Percentiles rank a stretch among this genome's conserved stretches.
phyloP scores from a whole-genome alignment of 1,139 yeast species.

The Debaryomyces udenii region DNA sequence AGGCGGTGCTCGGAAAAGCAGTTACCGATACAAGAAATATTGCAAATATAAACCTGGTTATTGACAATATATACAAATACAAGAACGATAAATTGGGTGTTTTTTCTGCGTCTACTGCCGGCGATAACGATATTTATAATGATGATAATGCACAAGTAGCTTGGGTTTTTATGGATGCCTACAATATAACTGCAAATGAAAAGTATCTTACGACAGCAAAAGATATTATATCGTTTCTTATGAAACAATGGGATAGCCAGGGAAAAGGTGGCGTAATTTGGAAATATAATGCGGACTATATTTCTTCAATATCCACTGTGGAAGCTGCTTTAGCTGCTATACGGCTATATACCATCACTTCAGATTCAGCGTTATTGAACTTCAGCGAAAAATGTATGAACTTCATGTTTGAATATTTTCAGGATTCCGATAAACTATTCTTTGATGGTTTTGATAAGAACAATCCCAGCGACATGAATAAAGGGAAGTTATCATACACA shows the following conservation, averaged over 20 bases:
- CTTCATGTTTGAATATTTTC: slow-evolving; percentile 30
- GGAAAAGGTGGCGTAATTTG: slow-evolving; percentile 36
- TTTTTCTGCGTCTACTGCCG: slow-evolving; percentile 36
- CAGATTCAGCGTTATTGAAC: slow-evolving; percentile 16
- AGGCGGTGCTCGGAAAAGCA: slow-evolving; percentile 32
- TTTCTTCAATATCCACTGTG: slow-evolving; percentile 38
- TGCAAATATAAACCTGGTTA: slow-evolving; percentile 16
- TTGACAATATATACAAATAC: slow-evolving; percentile 22
- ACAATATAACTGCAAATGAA: slow-evolving; percentile 18
- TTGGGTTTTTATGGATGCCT: slow-evolving; percentile 36
- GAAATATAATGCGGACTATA: slow-evolving; percentile 29
- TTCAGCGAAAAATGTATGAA: slow-evolving; percentile 24
- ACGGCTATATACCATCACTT: slow-evolving; percentile 22
- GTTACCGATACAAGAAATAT: slow-evolving; percentile 19
- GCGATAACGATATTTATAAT: slow-evolving; percentile 33
- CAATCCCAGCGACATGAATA: slow-evolving; percentile 25
- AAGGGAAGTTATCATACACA: slow-evolving; percentile 41
- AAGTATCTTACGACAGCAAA: slow-evolving; percentile 20
- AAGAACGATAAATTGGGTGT: slow-evolving; percentile 26
- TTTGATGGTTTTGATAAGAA: slow-evolving; percentile 31
- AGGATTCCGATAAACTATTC: slow-evolving; percentile 35
- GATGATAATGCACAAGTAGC: slow-evolving; percentile 41
- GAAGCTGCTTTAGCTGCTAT: slow-evolving; percentile 42
- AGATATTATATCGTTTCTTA: slow-evolving; percentile 19
- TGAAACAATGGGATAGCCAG: slow-evolving; percentile 20